phyloP scores from a whole-genome alignment of 768 basidiomycete species.

The Russula olivacea region DNA sequence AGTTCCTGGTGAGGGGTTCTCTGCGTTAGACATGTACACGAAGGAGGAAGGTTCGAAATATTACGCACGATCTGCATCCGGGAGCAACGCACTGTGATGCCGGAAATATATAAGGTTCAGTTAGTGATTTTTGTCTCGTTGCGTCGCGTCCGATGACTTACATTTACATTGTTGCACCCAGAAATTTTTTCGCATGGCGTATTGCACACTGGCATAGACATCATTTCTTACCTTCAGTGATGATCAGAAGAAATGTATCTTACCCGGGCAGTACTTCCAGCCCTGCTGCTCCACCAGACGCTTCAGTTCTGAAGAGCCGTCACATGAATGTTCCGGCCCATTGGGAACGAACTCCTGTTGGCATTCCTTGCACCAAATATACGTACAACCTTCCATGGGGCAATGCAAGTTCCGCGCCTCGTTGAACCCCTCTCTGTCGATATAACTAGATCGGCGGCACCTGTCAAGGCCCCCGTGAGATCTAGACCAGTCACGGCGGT shows the following conservation, averaged over 20 bases:
- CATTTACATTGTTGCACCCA: constrained; percentile 51
- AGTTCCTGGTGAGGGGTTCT: constrained; percentile 33
- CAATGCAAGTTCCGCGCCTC: constrained; percentile 27
- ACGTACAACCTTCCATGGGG: constrained; percentile 28
- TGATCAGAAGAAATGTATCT: neutral
- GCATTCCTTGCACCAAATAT: constrained; percentile 34
- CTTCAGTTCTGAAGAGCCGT: constrained; percentile 32
- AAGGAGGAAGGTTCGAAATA: constrained; percentile 32
- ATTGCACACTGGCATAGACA: constrained; percentile 34
- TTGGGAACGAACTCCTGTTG: constrained; percentile 26
- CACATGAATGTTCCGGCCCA: constrained; percentile 30
- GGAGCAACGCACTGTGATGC: constrained; percentile 45
- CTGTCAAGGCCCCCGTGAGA: constrained; percentile 5
- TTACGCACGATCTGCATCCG: constrained; percentile 44
- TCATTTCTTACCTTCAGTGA: neutral
- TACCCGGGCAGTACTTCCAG: constrained; percentile 35
- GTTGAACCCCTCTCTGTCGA: constrained; percentile 29
- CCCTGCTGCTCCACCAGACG: constrained; percentile 30
- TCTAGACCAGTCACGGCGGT: neutral
- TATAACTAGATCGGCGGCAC: constrained; percentile 23
- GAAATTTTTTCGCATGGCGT: constrained; percentile 47
- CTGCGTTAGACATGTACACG: neutral
- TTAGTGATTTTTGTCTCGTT: neutral
- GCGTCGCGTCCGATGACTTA: constrained; percentile 30
- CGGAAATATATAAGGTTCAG: neutral